phyloP scores from a whole-genome alignment of 441 rosid genomes.

The Eruca vesicaria region DNA sequence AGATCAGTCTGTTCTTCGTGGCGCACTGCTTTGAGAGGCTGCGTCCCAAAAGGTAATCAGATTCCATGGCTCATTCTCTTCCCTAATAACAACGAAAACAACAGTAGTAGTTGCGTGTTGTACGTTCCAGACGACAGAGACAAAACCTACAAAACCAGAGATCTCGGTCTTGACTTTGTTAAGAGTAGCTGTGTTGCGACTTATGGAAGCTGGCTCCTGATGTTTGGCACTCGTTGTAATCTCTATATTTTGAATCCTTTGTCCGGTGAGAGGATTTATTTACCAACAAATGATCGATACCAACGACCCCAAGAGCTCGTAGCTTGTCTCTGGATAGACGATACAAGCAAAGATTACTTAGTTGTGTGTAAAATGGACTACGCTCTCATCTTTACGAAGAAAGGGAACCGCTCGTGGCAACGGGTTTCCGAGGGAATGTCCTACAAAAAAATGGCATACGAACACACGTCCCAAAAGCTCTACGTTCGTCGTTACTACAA shows the following conservation, averaged over 20 bases:
- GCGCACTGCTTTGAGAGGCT: conserved; percentile 7
- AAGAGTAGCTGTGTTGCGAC: background rate
- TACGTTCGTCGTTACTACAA: background rate
- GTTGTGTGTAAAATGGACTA: background rate
- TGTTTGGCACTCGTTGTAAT: background rate
- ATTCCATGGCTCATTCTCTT: conserved; percentile 13
- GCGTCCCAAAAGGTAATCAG: background rate
- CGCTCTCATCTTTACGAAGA: background rate
- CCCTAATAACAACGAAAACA: background rate
- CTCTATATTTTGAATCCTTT: conserved; percentile 13
- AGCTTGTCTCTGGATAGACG: conserved; percentile 1
- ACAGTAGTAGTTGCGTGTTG: background rate
- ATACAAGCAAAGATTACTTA: background rate
- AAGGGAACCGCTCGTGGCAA: background rate
- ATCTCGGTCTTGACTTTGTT: conserved; percentile 11
- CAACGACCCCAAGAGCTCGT: background rate
- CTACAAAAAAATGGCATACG: background rate
- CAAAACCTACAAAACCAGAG: conserved; percentile 1
- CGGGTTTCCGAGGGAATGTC: background rate
- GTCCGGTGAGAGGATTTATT: conserved; percentile 6
- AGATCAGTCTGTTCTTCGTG: conserved; percentile 1
- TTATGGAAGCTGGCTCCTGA: conserved; percentile 12
- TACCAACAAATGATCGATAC: background rate
- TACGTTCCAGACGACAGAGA: conserved; percentile 5
- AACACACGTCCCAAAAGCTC: background rate